Base-by-base conservation (phyloP, 805 yeast species). In the Cyberlindnera samutprakarnensis region DNA sequence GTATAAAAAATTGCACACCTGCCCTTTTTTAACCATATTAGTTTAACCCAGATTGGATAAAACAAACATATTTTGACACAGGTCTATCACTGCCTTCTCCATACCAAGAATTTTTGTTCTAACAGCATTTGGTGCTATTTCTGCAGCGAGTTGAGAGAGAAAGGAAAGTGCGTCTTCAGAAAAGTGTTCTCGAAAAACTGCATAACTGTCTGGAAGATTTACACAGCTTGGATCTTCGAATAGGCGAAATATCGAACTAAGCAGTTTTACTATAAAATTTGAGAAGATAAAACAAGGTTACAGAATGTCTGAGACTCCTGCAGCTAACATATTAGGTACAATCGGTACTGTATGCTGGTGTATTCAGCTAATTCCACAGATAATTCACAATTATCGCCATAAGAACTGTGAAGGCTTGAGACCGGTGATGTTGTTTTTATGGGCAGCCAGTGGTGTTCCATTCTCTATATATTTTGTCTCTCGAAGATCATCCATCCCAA, bases 271-370 rank as follows among this genome's bases (percentile, higher is more conserved):
- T n/a, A n/a, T n/a, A n/a, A n/a, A n/a, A n/a, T n/a, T n/a, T n/a
- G n/a, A n/a, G n/a, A n/a, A n/a, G n/a, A n/a, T n/a, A n/a, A n/a
- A n/a, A n/a, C n/a, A n/a, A n/a, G n/a, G n/a, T 10, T 14, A 25
- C 12, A 12, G 22, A 23, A 27, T 33, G 19, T 35, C 46, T 15
- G 42, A 36, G n/a, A 34, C 40, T 13, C 32, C 41, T 9, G 82
- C 81, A 2, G 75, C 82, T 12, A 83, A 79, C 35, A 82, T 78
- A 4, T 63, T 86, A 27, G 95, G 87, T 1, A 87, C 95, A 8
- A 67, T 84, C 2, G 96, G 95, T 11, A 88, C 96, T 0, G 75
- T 88, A 2, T 68, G 83, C 33, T 90, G 96, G 96, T 88, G 96
- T 54, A 64, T 88, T 44, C 96, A 90, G 57, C 59, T 88, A 43